Evolutionary conservation across 1,284 basidiomycete genomes (phyloP), one percentile per base, ranked within the genome.

Genomic region (Lignosus rhinocerotis): DNA sequence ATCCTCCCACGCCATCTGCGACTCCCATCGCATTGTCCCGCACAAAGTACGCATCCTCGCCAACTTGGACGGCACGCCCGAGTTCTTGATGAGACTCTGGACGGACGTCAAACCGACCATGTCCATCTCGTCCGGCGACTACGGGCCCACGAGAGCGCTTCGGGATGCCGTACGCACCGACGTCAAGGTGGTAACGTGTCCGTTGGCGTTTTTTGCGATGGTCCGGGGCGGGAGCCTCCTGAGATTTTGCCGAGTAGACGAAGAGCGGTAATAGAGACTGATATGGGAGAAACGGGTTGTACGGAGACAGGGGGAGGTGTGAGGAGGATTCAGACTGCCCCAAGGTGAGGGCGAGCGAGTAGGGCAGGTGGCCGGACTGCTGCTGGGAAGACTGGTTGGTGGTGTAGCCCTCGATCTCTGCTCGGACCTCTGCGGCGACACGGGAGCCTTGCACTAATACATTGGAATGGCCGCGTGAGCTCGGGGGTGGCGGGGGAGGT

Each of bases 1-100:
- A 95, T 2, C 93, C 93, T 1, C 93, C 93, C 0, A 95, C 93
- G 33, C 93, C 93, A 69, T 95, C 93, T 10, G 93, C 92, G 2
- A 95, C 89, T 16, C 93, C 93, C 75, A 95, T 86, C 6, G 92
- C 90, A 66, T 94, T 91, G 59, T 84, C 83, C 9, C 87, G 78
- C 4, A 95, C 76, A 64, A 96, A 95, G 70, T 94, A 96, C 9
- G 90, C 88, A 68, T 94, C 91, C 69, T 94, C 91, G 52, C 92
- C 92, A 8, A 94, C 87, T 68, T 91, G 88, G 0, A 91, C 87
- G 0, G 90, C 82, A 5, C 78, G 70, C 39, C 73, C 72, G 36
- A 79, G 73, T 6, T 73, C 73, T 30, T 77, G 73, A 7, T 59
- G 54, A 17, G 65, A 54, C 33, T 60, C 62, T 34, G 51, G 33